Base-by-base conservation (phyloP, 441 rosid genomes). In the Populus hybrid region DNA sequence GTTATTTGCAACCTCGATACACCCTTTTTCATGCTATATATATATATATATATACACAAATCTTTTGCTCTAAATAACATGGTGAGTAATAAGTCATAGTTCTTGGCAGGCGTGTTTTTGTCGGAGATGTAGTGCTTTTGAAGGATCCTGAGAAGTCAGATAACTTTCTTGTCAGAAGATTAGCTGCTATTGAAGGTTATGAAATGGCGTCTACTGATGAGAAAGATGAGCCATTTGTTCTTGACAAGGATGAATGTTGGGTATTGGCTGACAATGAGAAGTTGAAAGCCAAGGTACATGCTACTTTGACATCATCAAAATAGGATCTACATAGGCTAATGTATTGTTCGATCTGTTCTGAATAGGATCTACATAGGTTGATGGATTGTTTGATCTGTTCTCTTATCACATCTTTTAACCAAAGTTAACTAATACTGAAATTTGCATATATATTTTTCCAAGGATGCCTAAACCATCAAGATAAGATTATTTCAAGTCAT, bases 71-170 rank as follows among this genome's bases (percentile, higher is more conserved):
- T 38, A 24, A 8, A 20, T 8, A 28, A 50, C 23, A 32, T 75
- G 76, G 28, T 34, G 32, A 20, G 40, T 75, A 69, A 40, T 14
- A 21, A 36, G 20, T 75, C 59, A 11, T 42, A 9, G 65, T 30
- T 83, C 61, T 24, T 65, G 28, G 78, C 87, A 92, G 98, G 79
- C 83, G 61, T 79, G 90, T 94, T 77, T 89, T 84, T 87, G 87
- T 91, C 82, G 99, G 99, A 81, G 99, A 95, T 82, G 94, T 92
- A 26, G 93, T 94, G 77, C 91, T 95, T 76, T 53, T 92, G 77
- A 94, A 90, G 87, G 96, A 95, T 75, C 98, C 98, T 75, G 89
- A 79, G 74, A 76, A 84, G 42, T 83, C 89, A 26, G 88, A 89
- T 18, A 87, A 85, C 78, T 79, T 79, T 85, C 78, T 93, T 10